Conservation (phyloP, 768 basidiomycete species). For the Suillus americanus region DNA sequence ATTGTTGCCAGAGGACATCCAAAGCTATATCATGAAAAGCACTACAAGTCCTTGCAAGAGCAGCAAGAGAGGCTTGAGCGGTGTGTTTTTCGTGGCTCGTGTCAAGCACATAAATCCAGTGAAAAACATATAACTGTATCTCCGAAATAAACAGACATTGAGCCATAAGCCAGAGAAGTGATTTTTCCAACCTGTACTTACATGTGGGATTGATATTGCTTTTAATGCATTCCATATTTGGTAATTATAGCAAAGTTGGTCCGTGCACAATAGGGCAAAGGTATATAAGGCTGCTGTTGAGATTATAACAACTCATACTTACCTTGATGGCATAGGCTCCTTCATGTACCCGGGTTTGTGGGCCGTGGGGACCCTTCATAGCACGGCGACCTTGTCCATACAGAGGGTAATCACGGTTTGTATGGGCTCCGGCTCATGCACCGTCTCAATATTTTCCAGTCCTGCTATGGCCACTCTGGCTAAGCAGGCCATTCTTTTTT, state of each 20-base stretch:
- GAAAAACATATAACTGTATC: constrained; percentile 25
- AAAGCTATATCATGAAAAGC: constrained; percentile 23
- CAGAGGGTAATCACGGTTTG: constrained; percentile 40
- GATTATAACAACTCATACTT: constrained; percentile 43
- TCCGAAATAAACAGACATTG: constrained; percentile 27
- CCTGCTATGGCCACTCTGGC: constrained; percentile 41
- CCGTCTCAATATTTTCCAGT: constrained; percentile 48
- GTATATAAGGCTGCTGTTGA: constrained; percentile 29
- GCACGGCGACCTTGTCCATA: constrained; percentile 21
- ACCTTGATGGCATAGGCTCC: constrained; percentile 56
- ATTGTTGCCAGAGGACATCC: constrained; percentile 23
- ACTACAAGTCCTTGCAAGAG: constrained; percentile 26
- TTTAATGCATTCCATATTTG: neutral
- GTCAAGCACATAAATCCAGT: constrained; percentile 10
- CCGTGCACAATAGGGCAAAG: constrained; percentile 16
- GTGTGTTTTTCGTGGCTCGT: neutral
- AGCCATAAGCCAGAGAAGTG: constrained; percentile 17
- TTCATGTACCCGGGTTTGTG: constrained; percentile 51
- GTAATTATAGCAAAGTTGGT: constrained; percentile 14
- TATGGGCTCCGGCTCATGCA: constrained; percentile 45
- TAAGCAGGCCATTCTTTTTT: constrained; percentile 30
- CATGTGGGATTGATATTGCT: neutral
- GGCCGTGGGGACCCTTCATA: constrained; percentile 43
- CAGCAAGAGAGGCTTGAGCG: constrained; percentile 16
- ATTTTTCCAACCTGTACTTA: neutral